Conservation (phyloP, 2,329 filamentous ascomycete species). For the Golovinomyces cichoracearum region DNA sequence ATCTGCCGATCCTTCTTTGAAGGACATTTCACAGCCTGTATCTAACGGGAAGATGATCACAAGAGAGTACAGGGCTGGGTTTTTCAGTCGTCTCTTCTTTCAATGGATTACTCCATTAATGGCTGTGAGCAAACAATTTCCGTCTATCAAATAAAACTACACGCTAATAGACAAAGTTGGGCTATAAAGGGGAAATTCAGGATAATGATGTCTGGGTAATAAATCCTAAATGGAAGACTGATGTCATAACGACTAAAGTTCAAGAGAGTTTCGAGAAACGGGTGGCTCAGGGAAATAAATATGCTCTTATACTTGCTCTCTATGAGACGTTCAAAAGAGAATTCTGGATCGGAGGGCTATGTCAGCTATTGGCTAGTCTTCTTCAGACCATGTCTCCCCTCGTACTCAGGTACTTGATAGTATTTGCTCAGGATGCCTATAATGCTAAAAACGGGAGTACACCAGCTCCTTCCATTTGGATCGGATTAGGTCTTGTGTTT, state of each 20-base stretch:
- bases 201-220: slow-evolving; percentile 69
- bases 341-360: slow-evolving; percentile 61
- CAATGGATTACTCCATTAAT: slow-evolving; percentile 81
- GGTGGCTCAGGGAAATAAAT: slow-evolving; percentile 39
- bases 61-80: slow-evolving; percentile 44
- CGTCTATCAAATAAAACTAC: background rate
- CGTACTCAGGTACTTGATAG: slow-evolving; percentile 60
- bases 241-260: slow-evolving; percentile 40
- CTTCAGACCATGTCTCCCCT: slow-evolving; percentile 67
- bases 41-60: slow-evolving; percentile 29
- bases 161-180: slow-evolving; percentile 27
- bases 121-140: slow-evolving; percentile 26
- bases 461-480: slow-evolving; percentile 40
- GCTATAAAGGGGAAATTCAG: slow-evolving; percentile 65
- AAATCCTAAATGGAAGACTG: slow-evolving; percentile 53
- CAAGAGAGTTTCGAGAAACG: slow-evolving; percentile 42
- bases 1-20: slow-evolving; percentile 33
- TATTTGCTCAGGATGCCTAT: slow-evolving; percentile 61
- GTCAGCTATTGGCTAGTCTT: slow-evolving; percentile 45
- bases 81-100: slow-evolving; percentile 55
- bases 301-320: slow-evolving; percentile 53
- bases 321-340: slow-evolving; percentile 69
- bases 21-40: slow-evolving; percentile 29
- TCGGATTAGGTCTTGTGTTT: slow-evolving; percentile 58
- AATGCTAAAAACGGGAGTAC: slow-evolving; percentile 25